Base-by-base conservation (phyloP, 352 stramenopile species). In the Elongisporangium undulatum region DNA sequence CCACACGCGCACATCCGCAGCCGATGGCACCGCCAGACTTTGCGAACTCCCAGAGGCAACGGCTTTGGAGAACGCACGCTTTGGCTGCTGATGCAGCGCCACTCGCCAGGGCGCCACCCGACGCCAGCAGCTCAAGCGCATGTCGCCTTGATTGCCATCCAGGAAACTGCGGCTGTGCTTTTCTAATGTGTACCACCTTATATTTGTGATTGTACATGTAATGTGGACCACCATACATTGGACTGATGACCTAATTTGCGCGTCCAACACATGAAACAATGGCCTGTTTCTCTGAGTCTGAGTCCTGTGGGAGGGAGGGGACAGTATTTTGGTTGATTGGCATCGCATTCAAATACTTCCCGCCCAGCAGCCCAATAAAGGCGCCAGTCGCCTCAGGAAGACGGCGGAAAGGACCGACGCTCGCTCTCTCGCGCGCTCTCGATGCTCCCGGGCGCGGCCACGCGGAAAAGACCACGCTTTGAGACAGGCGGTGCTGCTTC, bases 1-100 rank as follows among this genome's bases (percentile, higher is more conserved):
- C 66, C 71, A 89, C 51, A 85, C 68, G 17, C 50, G 64, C 2
- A 85, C 61, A 39, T 76, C 65, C 59, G 34, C 13, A 17, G 5
- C 29, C 4, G 13, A 13, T 13, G 8, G 29, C 29, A 6, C 5
- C 8, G 4, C 1, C 29, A 41, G 8, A 6, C 29, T 15, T 41
- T 4, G 4, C 4, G 29, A n/a, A n/a, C n/a, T n/a, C n/a, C n/a
- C n/a, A n/a, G n/a, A 45, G 1, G 34, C 34, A 12, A 45, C 4
- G 13, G 34, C 34, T 17, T 45, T 45, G 13, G 34, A 45, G 34
- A 45, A 45, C 2, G 34, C 34, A 12, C 34, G 34, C 12, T 17
- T 45, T 17, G 34, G 34, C 10, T 45, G 34, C 13, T 17, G 34
- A 17, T 45, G 34, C 34, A 45, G 34, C 34, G 34, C 34, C 34